Evolutionary conservation across 164 flowering plant genomes (phyloP), one percentile per base, ranked within the genome.

Genomic region (Kingdonia uniflora): DNA sequence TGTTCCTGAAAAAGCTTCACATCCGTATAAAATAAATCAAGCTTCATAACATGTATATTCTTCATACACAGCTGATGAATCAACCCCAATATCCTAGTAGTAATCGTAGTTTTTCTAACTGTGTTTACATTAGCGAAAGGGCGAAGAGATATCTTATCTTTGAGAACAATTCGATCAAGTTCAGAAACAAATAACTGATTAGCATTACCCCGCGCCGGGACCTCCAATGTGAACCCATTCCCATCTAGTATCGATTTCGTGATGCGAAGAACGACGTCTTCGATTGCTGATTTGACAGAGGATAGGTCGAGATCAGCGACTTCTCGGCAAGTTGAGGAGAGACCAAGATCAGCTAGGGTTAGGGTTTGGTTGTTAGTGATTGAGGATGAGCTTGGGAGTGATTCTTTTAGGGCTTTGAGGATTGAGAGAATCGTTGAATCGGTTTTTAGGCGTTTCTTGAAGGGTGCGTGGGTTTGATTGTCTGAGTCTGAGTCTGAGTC

Each of bases 101-200:
- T 88, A 51, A 92, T 73, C 23, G 99, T 75, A 61, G 87, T 57
- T 55, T 92, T 92, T 2, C 99, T 75, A 42, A 92, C 99, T 14
- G 97, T 76, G 46, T 89, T 62, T 33, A 79, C 74, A 58, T 63
- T 58, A 51, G 92, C 68, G 67, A 66, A 92, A 25, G 87, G 84
- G 21, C 97, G 85, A 25, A 69, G 17, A 38, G 91, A 71, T 45
- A 81, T 60, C 51, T 92, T 92, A 60, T 84, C 89, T 51, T 82
- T 84, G 37, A 92, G 72, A 23, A 92, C 99, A 45, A 92, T 88
- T 19, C 99, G 89, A 55, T 92, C 97, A 47, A 92, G 91, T 66
- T 92, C 92, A 19, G 99, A 95, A 26, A 92, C 85, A 73, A 86
- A 92, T 52, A 92, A 79, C 65, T 92, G 99, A 73, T 88, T 92